Percentiles rank a stretch among this genome's conserved stretches.
phyloP scores from a whole-genome alignment of 176 grass and related monocot genomes.

The Hyparrhenia diplandra region DNA sequence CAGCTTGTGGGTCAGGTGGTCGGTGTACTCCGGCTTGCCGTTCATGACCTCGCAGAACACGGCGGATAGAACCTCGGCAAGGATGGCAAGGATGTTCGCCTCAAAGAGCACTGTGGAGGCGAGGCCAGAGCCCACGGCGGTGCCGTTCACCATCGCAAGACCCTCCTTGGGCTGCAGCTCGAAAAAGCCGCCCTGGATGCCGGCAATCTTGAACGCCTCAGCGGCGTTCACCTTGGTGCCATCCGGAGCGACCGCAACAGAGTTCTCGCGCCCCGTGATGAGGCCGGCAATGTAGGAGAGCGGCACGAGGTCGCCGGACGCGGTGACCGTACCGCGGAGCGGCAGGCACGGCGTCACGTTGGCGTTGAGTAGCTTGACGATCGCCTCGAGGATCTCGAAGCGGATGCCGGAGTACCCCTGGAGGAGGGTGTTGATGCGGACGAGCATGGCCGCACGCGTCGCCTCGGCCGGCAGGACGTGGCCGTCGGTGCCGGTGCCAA shows the following conservation, averaged over 20 bases:
- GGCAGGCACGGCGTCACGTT: conserved; percentile 80
- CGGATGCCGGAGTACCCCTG: conserved; percentile 90
- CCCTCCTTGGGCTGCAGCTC: conserved; percentile 76
- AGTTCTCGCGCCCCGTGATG: conserved; percentile 35
- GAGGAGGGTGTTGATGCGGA: conserved; percentile 32
- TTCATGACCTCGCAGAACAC: conserved; percentile 83
- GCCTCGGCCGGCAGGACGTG: too few species aligned
- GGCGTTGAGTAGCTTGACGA: conserved; percentile 68
- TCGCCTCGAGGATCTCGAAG: conserved; percentile 81
- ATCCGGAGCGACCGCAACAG: background rate
- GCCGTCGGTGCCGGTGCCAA: conserved; percentile 26
- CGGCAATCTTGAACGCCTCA: conserved; percentile 26
- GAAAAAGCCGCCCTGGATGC: conserved; percentile 43
- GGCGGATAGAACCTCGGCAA: conserved; percentile 54
- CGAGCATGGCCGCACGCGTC: too few species aligned
- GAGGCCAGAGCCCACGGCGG: conserved; percentile 67
- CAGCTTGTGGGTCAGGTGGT: conserved; percentile 78
- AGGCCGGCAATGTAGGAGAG: conserved; percentile 58
- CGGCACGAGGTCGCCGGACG: conserved; percentile 55
- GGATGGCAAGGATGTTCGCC: conserved; percentile 47
- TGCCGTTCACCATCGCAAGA: conserved; percentile 74
- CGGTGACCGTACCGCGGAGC: conserved; percentile 56
- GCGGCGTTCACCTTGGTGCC: conserved; percentile 22
- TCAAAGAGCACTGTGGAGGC: conserved; percentile 64
- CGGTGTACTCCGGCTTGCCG: conserved; percentile 77